Conservation (phyloP, 2,329 filamentous ascomycete genomes). For the Exophiala calicioides region DNA sequence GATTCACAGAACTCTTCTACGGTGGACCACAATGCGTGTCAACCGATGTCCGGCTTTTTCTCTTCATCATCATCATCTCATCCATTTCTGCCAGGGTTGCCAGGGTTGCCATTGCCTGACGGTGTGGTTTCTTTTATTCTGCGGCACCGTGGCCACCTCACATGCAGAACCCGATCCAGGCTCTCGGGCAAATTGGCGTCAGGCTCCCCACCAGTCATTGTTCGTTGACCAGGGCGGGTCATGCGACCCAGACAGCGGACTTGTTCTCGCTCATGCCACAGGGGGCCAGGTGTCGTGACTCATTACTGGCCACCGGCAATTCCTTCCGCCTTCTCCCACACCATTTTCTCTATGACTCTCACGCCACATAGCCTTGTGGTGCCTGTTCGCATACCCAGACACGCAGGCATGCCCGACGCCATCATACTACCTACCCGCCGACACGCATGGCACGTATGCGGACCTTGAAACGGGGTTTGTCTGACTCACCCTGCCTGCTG, state of each 20-base stretch:
- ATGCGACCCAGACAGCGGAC: slow-evolving; percentile 8
- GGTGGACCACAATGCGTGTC: no score
- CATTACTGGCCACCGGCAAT: slow-evolving; percentile 14
- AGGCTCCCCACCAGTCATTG: background rate
- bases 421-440: slow-evolving; percentile 11
- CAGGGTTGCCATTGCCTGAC: no score
- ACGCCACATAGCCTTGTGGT: slow-evolving; percentile 20
- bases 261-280: slow-evolving; percentile 16
- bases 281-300: slow-evolving; percentile 19
- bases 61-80: no score
- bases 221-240: slow-evolving; percentile 10
- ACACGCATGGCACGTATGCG: no score
- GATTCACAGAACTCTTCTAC: no score
- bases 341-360: slow-evolving; percentile 21
- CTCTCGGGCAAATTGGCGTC: no score
- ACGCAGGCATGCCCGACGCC: slow-evolving; percentile 21
- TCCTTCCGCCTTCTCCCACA: slow-evolving; percentile 17
- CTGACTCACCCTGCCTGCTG: slow-evolving; percentile 24
- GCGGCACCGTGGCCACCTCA: no score
- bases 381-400: slow-evolving; percentile 14
- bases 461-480: slow-evolving; percentile 1
- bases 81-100: no score
- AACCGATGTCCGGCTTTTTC: no score
- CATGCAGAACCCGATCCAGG: no score
- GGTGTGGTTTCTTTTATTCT: no score